Evolutionary conservation across 441 rosid species (phyloP).

Genomic region (Euphorbia corollata): DNA sequence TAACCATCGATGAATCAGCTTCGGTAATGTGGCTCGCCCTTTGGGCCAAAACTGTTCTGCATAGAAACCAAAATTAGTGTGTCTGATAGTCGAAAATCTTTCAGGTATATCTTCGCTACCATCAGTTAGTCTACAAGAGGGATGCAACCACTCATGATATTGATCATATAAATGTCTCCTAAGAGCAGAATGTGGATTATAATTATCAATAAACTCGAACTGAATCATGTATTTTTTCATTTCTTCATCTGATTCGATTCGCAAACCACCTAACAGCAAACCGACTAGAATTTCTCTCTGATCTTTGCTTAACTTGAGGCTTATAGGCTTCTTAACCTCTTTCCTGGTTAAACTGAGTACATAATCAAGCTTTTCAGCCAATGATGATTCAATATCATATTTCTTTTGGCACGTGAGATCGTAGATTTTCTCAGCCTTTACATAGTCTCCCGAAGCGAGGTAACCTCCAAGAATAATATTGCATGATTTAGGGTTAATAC

Average conservation of each 20-base stretch:
- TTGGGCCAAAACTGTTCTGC: conserved; percentile 71
- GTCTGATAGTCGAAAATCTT: conserved; percentile 46
- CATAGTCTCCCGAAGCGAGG: conserved; percentile 45
- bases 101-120: conserved; percentile 32
- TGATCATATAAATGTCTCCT: conserved; percentile 53
- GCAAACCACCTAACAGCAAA: conserved; percentile 77
- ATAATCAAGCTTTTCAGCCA: conserved; percentile 58
- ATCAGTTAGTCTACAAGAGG: conserved; percentile 32
- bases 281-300: conserved; percentile 80
- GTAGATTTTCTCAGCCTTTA: conserved; percentile 57
- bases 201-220: conserved; percentile 59
- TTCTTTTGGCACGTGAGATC: conserved; percentile 63
- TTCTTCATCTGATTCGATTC: conserved; percentile 50
- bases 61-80: conserved; percentile 59
- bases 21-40: conserved; percentile 56
- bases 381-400: conserved; percentile 49
- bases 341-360: conserved; percentile 49
- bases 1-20: conserved; percentile 80
- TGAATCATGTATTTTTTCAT: conserved; percentile 48
- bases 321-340: conserved; percentile 46
- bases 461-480: conserved; percentile 56
- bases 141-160: conserved; percentile 70
- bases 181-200: conserved; percentile 40
- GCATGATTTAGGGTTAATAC: conserved; percentile 59
- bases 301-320: conserved; percentile 63